A percentile compares a stretch with the other conserved stretches of the same genome.
Conservation (phyloP, 805 yeast genomes). For the Wickerhamiella brachini region DNA sequence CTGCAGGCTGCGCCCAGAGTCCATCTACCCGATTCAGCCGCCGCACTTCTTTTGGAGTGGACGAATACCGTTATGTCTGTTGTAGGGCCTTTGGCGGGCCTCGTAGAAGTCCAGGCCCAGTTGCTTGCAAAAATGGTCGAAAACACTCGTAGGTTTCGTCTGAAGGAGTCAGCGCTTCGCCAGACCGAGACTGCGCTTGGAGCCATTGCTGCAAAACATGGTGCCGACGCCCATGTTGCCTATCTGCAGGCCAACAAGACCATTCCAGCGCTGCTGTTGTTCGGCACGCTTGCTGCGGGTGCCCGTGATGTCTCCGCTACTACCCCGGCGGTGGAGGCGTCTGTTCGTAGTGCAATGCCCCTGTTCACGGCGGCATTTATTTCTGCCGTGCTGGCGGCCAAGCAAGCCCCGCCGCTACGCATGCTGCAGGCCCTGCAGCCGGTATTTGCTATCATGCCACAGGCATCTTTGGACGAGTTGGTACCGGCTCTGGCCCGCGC, state of each 20-base stretch:
- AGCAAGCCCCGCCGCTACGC: constrained; percentile 13
- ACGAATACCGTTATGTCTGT: background rate
- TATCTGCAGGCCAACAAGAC: constrained; percentile 1
- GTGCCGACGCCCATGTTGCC: constrained; percentile 1
- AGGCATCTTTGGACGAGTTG: constrained; percentile 29
- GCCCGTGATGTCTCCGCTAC: constrained; percentile 2
- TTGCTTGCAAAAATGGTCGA: background rate
- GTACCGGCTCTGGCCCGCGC: constrained; percentile 61
- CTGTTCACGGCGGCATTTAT: constrained; percentile 15
- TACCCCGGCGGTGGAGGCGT: background rate
- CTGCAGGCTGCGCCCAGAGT: background rate
- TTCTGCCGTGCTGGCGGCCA: constrained; percentile 22
- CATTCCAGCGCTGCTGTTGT: background rate
- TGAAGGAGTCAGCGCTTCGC: background rate
- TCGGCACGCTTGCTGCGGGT: constrained; percentile 2
- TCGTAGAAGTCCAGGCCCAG: background rate
- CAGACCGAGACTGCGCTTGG: background rate
- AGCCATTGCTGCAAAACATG: background rate
- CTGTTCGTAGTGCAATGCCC: background rate
- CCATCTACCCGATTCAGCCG: background rate
- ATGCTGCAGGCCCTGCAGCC: constrained; percentile 26
- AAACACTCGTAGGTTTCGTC: background rate
- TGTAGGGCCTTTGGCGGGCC: background rate
- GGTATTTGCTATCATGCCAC: constrained; percentile 29
- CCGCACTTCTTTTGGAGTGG: background rate